phyloP scores from a whole-genome alignment of 768 basidiomycete species.

The Lactarius tabidus region DNA sequence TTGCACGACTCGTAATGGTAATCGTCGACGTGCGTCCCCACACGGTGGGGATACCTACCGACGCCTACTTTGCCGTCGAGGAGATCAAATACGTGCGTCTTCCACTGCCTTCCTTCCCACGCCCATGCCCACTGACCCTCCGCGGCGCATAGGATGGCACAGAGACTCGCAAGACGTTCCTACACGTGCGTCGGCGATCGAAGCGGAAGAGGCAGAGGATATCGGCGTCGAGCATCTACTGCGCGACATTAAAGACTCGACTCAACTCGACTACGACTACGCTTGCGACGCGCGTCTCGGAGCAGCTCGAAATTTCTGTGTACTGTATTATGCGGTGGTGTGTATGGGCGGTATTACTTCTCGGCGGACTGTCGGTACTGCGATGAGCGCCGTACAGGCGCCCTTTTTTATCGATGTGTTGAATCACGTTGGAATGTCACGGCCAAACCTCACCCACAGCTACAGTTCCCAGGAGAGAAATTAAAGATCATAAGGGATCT shows the following conservation, averaged over 20 bases:
- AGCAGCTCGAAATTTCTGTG: conserved; percentile 59
- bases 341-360: not conserved
- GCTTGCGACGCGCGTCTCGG: conserved; percentile 85
- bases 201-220: conserved; percentile 54
- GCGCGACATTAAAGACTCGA: conserved; percentile 95
- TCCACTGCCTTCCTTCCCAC: too few relatives aligned
- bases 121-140: too few relatives aligned
- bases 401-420: not conserved
- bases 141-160: conserved; percentile 84
- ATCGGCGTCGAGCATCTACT: conserved; percentile 98
- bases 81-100: conserved; percentile 98
- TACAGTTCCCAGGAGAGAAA: too few relatives aligned
- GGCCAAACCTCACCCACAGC: not conserved
- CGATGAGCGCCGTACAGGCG: not conserved
- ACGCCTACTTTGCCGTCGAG: conserved; percentile 97
- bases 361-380: not conserved
- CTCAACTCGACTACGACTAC: conserved; percentile 92
- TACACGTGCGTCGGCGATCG: conserved; percentile 87
- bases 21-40: conserved; percentile 96
- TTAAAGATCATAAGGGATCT: too few relatives aligned
- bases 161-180: conserved; percentile 80
- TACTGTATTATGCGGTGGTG: not conserved
- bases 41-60: conserved; percentile 90
- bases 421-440: not conserved
- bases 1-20: conserved; percentile 91